Evolutionary conservation across 2,329 filamentous ascomycete species (phyloP).

Genomic region (Botryotinia convoluta): DNA sequence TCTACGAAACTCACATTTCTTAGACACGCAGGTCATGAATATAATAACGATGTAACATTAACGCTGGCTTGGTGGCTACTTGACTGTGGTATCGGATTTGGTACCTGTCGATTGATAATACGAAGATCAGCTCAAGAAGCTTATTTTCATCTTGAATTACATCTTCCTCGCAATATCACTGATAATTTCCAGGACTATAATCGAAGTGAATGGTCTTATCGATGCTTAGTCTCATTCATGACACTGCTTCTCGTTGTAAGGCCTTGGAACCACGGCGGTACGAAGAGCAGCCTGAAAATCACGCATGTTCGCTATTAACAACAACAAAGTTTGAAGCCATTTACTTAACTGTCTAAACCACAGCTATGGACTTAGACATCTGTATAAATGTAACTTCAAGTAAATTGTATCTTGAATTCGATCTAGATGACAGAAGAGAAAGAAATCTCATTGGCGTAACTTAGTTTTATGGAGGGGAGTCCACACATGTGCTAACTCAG

Average conservation of each 20-base stretch:
- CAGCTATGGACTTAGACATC: accelerated
- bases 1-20: not conserved
- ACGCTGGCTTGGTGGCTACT: not conserved
- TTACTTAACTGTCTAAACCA: accelerated
- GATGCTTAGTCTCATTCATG: not conserved
- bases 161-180: not conserved
- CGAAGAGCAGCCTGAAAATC: not conserved
- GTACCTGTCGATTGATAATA: not conserved
- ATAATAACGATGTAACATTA: not conserved
- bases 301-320: not conserved
- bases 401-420: not conserved
- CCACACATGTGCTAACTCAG: not conserved
- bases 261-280: not conserved
- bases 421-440: not conserved
- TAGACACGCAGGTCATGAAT: not conserved
- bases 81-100: not conserved
- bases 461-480: not conserved
- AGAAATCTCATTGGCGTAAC: not conserved
- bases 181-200: not conserved
- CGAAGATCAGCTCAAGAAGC: not conserved
- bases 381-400: not conserved
- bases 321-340: not conserved
- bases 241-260: not conserved
- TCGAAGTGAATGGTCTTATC: not conserved
- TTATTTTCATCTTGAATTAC: not conserved